phyloP scores from a whole-genome alignment of 1,139 yeast species.

The Debaryomyces sp. region DNA sequence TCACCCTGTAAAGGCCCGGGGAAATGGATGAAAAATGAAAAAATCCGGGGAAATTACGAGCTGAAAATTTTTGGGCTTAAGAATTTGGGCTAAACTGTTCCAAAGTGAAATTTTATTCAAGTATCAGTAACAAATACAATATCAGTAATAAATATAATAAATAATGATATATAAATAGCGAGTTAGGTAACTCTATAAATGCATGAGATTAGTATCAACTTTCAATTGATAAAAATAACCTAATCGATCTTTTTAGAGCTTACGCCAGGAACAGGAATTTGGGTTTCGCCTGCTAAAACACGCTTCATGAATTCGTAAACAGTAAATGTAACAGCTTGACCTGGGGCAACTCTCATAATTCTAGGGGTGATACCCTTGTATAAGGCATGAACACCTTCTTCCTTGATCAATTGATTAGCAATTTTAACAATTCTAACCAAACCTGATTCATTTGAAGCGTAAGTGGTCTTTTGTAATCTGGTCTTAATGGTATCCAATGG shows the following conservation, averaged over 20 bases:
- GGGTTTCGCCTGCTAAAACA: constrained; percentile 51
- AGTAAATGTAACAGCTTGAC: constrained; percentile 97
- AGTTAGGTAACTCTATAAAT: neutral
- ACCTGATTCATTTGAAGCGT: constrained; percentile 70
- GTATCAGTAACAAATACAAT: neutral
- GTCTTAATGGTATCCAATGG: constrained; percentile 98
- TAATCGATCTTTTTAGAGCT: constrained; percentile 27
- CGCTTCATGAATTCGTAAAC: constrained; percentile 89
- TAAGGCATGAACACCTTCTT: constrained; percentile 85
- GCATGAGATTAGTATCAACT: constrained; percentile 4
- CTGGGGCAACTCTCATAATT: constrained; percentile 99
- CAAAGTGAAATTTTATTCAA: constrained; percentile 3
- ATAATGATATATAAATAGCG: constrained; percentile 1
- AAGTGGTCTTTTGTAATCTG: constrained; percentile 90
- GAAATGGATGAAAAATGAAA: neutral
- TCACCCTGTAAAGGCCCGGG: neutral
- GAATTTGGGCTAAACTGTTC: neutral
- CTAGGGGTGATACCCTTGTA: constrained; percentile 98
- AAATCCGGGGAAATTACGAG: neutral
- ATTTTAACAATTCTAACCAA: constrained; percentile 77
- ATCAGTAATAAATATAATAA: constrained; percentile 8
- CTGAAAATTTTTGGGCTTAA: neutral
- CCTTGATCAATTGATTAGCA: constrained; percentile 78
- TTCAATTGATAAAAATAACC: constrained; percentile 1
- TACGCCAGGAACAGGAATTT: constrained; percentile 22